Base-by-base conservation (phyloP, 176 grass and related monocot species). In the Juncus inflexus region DNA sequence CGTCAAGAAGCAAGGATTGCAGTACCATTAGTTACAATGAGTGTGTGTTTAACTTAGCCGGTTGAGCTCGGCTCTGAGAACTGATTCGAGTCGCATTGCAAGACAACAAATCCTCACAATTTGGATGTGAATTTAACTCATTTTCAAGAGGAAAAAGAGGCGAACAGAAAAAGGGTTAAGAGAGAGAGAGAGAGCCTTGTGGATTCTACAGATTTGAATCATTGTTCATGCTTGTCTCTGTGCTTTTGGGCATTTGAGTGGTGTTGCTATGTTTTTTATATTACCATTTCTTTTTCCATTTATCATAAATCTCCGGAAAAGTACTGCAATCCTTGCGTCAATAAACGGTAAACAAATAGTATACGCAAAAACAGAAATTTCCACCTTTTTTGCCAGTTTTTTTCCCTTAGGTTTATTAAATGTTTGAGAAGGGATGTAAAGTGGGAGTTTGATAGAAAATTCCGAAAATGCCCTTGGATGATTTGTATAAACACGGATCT, bases 261-360 rank as follows among this genome's bases (percentile, higher is more conserved):
- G 51, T 39, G 16, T 35, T 13, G 35, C 12, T 9, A 50, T 12
- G 9, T 9, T 49, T 35, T 14, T 16, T 67, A 11, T 12, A 39
- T 56, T 41, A 40, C 8, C 3, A 4, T 56, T 28, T 12, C 42
- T 37, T 69, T 10, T 55, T 55, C 66, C 51, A 69, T 41, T 55
- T 28, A 28, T 28, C 19, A 1, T 28, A 55, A 12, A 41, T 12
- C n/a, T 40, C 51, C 51, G 50, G 7, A 38, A 40, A 52, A 37
- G 66, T 35, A 71, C 54, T 47, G 68, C 68, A 71, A 71, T 71
- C 68, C 68, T 71, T 71, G 68, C 68, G 19, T 28, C 19, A 28
- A 28, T 28, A 28, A 28, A 28, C 19, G 19, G 19, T 28, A 28
- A 28, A 28, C 19, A 28, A 28, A 28, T 28, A 28, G 19, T 28